A percentile compares a stretch with the other conserved stretches of the same genome.
These are phyloP conservation scores for Talaromyces sp. DNA, from an alignment of 2,329 filamentous ascomycete genomes.

Conservation along the genomic window DNA sequence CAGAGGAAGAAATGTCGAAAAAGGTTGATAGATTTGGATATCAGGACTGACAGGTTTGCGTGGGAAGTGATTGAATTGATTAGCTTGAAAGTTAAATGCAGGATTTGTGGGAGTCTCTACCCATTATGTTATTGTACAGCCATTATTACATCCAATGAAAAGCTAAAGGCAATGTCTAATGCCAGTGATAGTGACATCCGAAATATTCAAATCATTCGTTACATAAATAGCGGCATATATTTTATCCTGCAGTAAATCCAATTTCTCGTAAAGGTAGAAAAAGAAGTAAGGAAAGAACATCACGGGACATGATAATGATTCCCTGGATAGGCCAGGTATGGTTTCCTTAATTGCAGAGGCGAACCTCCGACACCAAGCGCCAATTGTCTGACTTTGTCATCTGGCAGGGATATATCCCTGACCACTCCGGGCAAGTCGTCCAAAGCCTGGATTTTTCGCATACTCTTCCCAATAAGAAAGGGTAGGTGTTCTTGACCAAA, in stretches of 20 bases:
- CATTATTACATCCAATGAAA: no score
- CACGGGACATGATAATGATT: background rate
- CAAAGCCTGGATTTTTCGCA: background rate
- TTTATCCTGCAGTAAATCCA: background rate
- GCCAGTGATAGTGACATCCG: no score
- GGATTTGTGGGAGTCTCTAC: no score
- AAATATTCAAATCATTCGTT: background rate
- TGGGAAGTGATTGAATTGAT: no score
- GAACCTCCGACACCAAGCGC: slow-evolving; percentile 2
- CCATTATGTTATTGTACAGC: no score
- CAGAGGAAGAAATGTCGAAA: no score
- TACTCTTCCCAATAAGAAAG: slow-evolving; percentile 1
- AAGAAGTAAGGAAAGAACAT: background rate
- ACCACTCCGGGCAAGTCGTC: slow-evolving; percentile 5
- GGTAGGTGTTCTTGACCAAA: slow-evolving; percentile 4
- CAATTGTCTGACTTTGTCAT: slow-evolving; percentile 5
- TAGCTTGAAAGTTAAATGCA: no score
- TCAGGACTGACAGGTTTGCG: no score
- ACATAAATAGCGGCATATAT: background rate
- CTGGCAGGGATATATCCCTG: slow-evolving; percentile 6
- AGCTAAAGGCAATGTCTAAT: no score
- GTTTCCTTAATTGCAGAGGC: background rate
- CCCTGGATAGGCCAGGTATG: slow-evolving; percentile 7
- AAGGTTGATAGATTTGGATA: no score
- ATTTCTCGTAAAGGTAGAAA: background rate